These are phyloP conservation scores for Macrocystidia cucumis DNA, from an alignment of 1,284 basidiomycete genomes.

Conservation along the genomic window DNA sequence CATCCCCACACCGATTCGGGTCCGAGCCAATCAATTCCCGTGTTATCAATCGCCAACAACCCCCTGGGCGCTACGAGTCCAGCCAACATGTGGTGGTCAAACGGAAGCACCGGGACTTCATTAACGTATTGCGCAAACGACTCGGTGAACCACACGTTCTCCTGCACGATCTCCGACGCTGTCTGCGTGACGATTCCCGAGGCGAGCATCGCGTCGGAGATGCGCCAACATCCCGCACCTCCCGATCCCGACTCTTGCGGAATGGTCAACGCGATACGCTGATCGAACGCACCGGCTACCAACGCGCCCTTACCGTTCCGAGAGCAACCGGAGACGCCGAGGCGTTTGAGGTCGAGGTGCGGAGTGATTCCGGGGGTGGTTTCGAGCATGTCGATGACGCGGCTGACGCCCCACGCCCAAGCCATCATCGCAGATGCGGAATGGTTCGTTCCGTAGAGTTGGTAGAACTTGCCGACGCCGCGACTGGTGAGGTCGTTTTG, in stretches of 20 bases:
- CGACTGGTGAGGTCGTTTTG: slow-evolving; percentile 35
- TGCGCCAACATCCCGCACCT: slow-evolving; percentile 47
- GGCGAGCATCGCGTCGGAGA: slow-evolving; percentile 33
- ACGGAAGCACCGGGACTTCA: slow-evolving; percentile 32
- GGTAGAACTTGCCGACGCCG: slow-evolving; percentile 46
- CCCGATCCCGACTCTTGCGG: slow-evolving; percentile 52
- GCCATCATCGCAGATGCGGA: slow-evolving; percentile 44
- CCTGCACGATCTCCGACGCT: slow-evolving; percentile 41
- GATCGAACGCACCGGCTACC: slow-evolving; percentile 45
- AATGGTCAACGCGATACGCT: slow-evolving; percentile 45
- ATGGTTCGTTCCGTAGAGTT: slow-evolving; percentile 35
- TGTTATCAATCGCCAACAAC: slow-evolving; percentile 43
- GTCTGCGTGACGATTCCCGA: slow-evolving; percentile 32
- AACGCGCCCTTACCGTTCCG: slow-evolving; percentile 50
- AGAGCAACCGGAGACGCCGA: slow-evolving; percentile 50
- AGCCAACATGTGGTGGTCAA: slow-evolving; percentile 45
- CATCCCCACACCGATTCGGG: slow-evolving; percentile 38
- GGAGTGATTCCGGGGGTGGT: slow-evolving; percentile 28
- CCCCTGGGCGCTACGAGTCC: slow-evolving; percentile 45
- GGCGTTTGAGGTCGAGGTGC: slow-evolving; percentile 34
- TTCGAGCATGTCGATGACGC: slow-evolving; percentile 48
- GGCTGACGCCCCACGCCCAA: slow-evolving; percentile 49
- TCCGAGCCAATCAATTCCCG: slow-evolving; percentile 42
- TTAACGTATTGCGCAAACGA: slow-evolving; percentile 37
- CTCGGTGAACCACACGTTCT: slow-evolving; percentile 50